These are phyloP conservation scores for Aspergillus caelatus DNA, from an alignment of 2,329 filamentous ascomycete genomes.

Conservation along the genomic window DNA sequence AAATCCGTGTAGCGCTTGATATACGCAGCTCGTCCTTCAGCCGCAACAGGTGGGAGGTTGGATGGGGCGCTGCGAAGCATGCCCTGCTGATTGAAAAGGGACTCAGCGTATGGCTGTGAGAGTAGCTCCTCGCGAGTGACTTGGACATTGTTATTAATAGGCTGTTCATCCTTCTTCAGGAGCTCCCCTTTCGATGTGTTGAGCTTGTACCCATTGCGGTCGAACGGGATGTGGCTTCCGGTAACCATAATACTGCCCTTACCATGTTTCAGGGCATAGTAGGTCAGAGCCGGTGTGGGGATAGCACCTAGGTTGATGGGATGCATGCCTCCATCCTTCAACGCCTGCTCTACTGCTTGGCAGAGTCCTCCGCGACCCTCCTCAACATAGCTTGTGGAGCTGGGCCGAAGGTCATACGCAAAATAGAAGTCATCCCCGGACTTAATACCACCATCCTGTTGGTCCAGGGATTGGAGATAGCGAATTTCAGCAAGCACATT, in stretches of 20 bases:
- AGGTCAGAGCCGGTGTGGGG: conserved; percentile 36
- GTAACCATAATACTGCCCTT: conserved; percentile 42
- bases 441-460: conserved; percentile 31
- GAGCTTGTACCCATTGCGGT: conserved; percentile 39
- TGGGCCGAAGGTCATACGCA: conserved; percentile 37
- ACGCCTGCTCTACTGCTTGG: conserved; percentile 35
- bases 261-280: conserved; percentile 29
- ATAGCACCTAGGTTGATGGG: conserved; percentile 36
- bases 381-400: conserved; percentile 33
- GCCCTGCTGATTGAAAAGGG: conserved; percentile 32
- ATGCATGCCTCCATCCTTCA: conserved; percentile 31
- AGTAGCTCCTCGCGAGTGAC: conserved; percentile 28
- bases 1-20: conserved; percentile 36
- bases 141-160: conserved; percentile 33
- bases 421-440: conserved; percentile 37
- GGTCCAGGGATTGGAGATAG: conserved; percentile 32
- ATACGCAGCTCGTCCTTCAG: conserved; percentile 28
- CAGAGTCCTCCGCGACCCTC: conserved; percentile 32
- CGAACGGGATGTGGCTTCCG: conserved; percentile 39
- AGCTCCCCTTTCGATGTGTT: conserved; percentile 38
- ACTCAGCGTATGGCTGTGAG: conserved; percentile 28
- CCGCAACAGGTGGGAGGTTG: conserved; percentile 17
- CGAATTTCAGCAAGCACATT: conserved; percentile 36
- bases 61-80: conserved; percentile 25
- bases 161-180: conserved; percentile 35